Evolutionary conservation across 768 basidiomycete species (phyloP).

Genomic region (Megacollybia marginata): DNA sequence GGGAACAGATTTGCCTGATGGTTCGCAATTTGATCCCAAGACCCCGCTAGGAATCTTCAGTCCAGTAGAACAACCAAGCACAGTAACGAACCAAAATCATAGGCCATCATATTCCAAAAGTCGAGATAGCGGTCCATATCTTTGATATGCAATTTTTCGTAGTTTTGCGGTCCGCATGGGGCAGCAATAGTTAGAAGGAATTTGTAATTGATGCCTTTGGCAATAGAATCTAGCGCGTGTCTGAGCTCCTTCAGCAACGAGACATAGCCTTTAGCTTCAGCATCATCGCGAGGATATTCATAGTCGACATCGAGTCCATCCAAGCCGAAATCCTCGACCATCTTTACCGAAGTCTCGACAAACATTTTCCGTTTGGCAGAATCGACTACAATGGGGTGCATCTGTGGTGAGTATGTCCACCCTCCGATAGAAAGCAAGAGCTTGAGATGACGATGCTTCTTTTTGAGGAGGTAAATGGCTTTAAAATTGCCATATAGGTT

Average conservation of each 20-base stretch:
- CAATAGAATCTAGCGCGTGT: conserved; percentile 67
- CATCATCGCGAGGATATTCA: conserved; percentile 79
- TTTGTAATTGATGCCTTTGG: conserved; percentile 43
- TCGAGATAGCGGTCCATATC: conserved; percentile 88
- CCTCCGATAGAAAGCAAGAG: conserved; percentile 88
- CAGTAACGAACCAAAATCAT: conserved; percentile 60
- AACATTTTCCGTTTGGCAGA: conserved; percentile 62
- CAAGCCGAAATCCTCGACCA: conserved; percentile 87
- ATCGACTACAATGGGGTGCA: conserved; percentile 74
- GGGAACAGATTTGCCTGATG: conserved; percentile 87
- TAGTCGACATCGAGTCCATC: conserved; percentile 93
- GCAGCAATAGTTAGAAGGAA: conserved; percentile 84
- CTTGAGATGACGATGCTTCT: conserved; percentile 73
- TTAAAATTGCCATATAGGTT: conserved; percentile 97
- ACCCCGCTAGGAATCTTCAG: conserved; percentile 46
- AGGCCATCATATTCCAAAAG: conserved; percentile 98
- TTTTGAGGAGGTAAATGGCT: conserved; percentile 87
- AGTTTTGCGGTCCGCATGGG: conserved; percentile 86
- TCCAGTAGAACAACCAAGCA: neutral
- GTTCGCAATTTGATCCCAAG: conserved; percentile 64
- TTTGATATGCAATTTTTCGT: conserved; percentile 64
- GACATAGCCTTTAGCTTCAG: conserved; percentile 78
- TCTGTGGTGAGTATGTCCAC: conserved; percentile 87
- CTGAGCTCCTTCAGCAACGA: conserved; percentile 75
- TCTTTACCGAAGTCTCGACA: conserved; percentile 67